Conservation (phyloP, 179 eudicot genomes). For the Beta lomatogona region DNA sequence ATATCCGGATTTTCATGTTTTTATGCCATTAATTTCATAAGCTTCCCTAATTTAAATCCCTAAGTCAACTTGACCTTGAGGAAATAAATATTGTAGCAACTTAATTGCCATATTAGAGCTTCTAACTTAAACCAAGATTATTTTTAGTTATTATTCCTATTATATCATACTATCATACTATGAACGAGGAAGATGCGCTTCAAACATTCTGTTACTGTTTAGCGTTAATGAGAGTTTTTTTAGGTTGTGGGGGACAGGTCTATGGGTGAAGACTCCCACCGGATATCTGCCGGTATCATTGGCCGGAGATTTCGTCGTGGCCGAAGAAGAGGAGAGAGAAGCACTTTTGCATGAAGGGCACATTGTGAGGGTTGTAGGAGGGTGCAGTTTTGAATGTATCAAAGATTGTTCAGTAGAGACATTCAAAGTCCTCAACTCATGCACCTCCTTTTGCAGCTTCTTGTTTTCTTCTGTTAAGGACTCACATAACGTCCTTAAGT, state of each 20-base stretch:
- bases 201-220: conserved; percentile 14
- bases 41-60: background rate
- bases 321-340: conserved; percentile 35
- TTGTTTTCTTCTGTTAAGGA: conserved; percentile 57
- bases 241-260: conserved; percentile 22
- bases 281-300: background rate
- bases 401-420: conserved; percentile 32
- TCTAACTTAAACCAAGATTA: background rate
- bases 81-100: background rate
- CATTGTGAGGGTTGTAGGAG: conserved; percentile 48
- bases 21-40: background rate
- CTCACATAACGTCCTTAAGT: conserved; percentile 56
- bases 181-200: conserved; percentile 19
- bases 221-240: conserved; percentile 29
- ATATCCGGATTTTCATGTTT: background rate
- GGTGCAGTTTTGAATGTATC: conserved; percentile 41
- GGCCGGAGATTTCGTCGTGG: conserved; percentile 18
- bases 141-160: background rate
- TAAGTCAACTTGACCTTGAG: conserved; percentile 5
- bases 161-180: background rate
- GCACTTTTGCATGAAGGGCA: conserved; percentile 67
- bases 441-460: conserved; percentile 55
- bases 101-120: background rate
- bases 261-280: conserved; percentile 13
- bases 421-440: conserved; percentile 53